phyloP scores from a whole-genome alignment of 1,284 basidiomycete species.

The Prillingera fragicola region DNA sequence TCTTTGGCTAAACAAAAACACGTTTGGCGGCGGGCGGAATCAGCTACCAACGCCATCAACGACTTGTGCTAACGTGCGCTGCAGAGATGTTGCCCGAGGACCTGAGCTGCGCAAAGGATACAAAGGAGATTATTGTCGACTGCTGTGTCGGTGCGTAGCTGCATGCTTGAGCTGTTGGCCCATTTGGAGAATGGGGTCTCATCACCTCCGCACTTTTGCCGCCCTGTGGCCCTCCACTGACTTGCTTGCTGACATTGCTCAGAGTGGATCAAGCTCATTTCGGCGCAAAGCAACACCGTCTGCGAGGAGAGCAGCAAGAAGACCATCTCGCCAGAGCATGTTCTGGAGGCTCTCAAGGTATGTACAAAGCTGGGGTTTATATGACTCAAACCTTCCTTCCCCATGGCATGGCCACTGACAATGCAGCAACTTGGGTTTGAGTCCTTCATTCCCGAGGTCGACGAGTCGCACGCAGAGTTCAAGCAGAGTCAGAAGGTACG shows the following conservation, averaged over 20 bases:
- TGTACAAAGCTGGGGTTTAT: conserved; percentile 54
- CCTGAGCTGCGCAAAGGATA: conserved; percentile 89
- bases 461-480: conserved; percentile 78
- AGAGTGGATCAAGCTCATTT: conserved; percentile 98
- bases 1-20: not conserved
- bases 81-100: conserved; percentile 86
- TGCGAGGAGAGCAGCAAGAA: conserved; percentile 99
- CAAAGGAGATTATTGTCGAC: conserved; percentile 91
- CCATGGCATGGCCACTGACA: conserved; percentile 6
- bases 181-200: no score
- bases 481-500: conserved; percentile 35
- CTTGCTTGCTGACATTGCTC: conserved; percentile 11
- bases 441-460: conserved; percentile 88
- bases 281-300: conserved; percentile 95
- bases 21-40: no score
- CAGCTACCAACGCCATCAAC: not conserved
- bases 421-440: conserved; percentile 63
- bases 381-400: not conserved
- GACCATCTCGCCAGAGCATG: conserved; percentile 97
- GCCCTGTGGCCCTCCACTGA: no score
- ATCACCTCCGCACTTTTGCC: no score
- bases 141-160: conserved; percentile 83
- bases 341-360: conserved; percentile 84
- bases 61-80: not conserved
- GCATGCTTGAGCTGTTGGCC: no score